A percentile compares a stretch with the other conserved stretches of the same genome.
phyloP scores from a whole-genome alignment of 495 filamentous ascomycete species.

The Neurospora sp. region DNA sequence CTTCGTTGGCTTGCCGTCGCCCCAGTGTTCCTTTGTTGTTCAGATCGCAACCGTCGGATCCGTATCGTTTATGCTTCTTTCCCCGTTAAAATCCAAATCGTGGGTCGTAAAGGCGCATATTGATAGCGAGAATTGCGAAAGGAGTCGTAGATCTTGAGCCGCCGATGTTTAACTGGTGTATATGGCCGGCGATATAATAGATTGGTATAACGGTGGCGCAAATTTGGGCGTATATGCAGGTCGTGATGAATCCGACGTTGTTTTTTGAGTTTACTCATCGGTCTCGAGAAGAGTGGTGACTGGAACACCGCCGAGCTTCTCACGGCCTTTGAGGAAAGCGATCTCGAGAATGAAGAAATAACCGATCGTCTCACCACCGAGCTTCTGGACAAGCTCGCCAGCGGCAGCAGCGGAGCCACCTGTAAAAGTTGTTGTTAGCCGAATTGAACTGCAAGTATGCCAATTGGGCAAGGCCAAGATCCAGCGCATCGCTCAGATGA shows the following conservation, averaged over 20 bases:
- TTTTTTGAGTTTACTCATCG: conserved; percentile 12
- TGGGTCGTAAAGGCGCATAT: neutral
- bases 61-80: neutral
- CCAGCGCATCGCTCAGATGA: neutral
- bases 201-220: neutral
- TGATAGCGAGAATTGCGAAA: neutral
- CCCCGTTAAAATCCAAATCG: neutral
- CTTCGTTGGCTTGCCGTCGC: neutral
- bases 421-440: conserved; percentile 24
- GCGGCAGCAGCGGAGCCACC: conserved; percentile 88
- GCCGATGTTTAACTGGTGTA: neutral
- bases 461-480: neutral
- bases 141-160: neutral
- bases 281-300: conserved; percentile 70
- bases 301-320: conserved; percentile 70
- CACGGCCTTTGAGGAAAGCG: conserved; percentile 83
- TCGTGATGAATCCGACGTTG: neutral
- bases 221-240: neutral
- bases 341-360: conserved; percentile 96
- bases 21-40: neutral
- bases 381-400: conserved; percentile 71
- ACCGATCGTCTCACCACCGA: conserved; percentile 74
- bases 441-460: conserved; percentile 1
- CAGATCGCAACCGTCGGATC: neutral
- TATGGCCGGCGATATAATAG: neutral